Percentiles rank a stretch among this genome's conserved stretches.
These are phyloP conservation scores for Rubia yunnanensis DNA, from an alignment of 257 asterid species.

Conservation along the genomic window DNA sequence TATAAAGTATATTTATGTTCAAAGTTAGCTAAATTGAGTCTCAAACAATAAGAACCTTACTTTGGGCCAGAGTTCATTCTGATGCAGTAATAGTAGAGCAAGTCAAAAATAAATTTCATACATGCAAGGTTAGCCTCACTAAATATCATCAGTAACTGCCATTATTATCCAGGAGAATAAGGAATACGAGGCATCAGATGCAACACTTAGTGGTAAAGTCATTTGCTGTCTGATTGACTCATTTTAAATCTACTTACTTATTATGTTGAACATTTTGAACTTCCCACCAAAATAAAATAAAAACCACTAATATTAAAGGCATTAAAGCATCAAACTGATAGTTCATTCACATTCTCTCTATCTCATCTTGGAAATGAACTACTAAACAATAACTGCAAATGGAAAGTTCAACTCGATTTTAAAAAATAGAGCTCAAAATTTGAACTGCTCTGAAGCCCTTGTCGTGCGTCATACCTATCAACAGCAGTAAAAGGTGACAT, in stretches of 20 bases:
- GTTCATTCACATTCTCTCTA: neutral
- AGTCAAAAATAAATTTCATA: neutral
- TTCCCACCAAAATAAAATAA: neutral
- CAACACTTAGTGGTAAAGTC: neutral
- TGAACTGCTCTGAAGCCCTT: neutral
- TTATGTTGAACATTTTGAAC: neutral
- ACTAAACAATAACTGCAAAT: neutral
- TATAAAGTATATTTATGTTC: no score
- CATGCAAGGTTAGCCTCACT: neutral
- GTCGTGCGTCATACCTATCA: conserved; percentile 53
- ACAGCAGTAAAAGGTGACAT: conserved; percentile 97
- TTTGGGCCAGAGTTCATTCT: neutral
- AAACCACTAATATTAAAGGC: neutral
- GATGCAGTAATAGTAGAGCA: neutral
- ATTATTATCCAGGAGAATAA: neutral
- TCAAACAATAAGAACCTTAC: neutral
- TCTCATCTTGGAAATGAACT: neutral
- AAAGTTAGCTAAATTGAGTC: neutral
- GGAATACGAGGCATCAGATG: neutral
- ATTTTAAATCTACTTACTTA: neutral
- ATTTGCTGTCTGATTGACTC: neutral
- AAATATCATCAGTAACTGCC: neutral
- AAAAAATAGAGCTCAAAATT: conserved; percentile 11
- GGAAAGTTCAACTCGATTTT: neutral
- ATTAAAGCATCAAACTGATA: neutral